These are phyloP conservation scores for Aureobasidium mangrovei DNA, from an alignment of 2,329 filamentous ascomycete species.

Conservation along the genomic window DNA sequence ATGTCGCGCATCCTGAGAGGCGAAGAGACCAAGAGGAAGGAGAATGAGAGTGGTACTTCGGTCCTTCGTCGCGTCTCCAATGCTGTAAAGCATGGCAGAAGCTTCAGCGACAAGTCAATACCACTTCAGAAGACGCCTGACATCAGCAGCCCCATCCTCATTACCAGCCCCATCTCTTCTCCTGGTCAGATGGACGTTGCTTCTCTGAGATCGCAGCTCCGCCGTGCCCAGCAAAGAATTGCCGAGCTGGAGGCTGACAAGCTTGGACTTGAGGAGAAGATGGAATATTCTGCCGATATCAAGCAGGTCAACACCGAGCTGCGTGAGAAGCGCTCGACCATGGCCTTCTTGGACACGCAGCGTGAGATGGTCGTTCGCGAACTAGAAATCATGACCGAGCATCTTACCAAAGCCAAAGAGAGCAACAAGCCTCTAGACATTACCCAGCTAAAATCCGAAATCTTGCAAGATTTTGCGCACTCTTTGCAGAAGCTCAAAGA, in stretches of 20 bases:
- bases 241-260: conserved; percentile 80
- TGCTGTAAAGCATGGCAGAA: conserved; percentile 85
- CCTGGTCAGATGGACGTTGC: conserved; percentile 40
- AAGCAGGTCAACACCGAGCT: conserved; percentile 80
- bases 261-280: conserved; percentile 41
- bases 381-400: conserved; percentile 79
- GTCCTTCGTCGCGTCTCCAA: conserved; percentile 86
- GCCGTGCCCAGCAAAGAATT: conserved; percentile 73
- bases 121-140: conserved; percentile 16
- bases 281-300: conserved; percentile 52
- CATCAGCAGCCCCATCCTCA: conserved; percentile 38
- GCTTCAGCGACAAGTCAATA: conserved; percentile 55
- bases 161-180: conserved; percentile 60
- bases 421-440: conserved; percentile 72
- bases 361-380: conserved; percentile 93
- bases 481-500: conserved; percentile 66
- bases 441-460: conserved; percentile 55
- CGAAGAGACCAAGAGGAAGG: conserved; percentile 50
- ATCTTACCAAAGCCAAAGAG: conserved; percentile 78
- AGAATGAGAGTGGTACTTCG: conserved; percentile 42
- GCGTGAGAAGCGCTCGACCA: conserved; percentile 87
- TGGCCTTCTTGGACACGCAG: conserved; percentile 87
- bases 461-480: conserved; percentile 53
- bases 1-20: conserved; percentile 79
- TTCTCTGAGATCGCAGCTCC: conserved; percentile 59